Evolutionary conservation across 1,284 basidiomycete genomes (phyloP).

Genomic region (Tranzscheliella williamsii): DNA sequence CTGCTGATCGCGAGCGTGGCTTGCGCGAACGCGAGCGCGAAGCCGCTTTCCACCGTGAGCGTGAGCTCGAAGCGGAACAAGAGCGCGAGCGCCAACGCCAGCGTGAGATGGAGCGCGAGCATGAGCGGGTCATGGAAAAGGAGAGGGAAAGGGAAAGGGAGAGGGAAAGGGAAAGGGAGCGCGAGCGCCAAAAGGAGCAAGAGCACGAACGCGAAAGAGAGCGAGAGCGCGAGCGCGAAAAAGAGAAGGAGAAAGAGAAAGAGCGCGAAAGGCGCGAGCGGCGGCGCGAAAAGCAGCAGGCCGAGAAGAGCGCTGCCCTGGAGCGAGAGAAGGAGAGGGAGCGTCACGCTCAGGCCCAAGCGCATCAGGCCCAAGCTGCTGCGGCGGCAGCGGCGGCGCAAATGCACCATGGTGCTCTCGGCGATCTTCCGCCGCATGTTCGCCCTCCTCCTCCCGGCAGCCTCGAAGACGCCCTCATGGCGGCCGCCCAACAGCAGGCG

Average conservation of each 20-base stretch:
- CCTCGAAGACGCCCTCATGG: constrained; percentile 30
- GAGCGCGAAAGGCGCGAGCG: constrained; percentile 29
- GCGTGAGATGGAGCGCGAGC: constrained; percentile 12
- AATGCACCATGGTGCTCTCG: constrained; percentile 2
- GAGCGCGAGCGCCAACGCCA: constrained; percentile 14
- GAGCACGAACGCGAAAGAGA: constrained; percentile 29
- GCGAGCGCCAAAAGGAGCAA: constrained; percentile 17
- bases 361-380: constrained; percentile 25
- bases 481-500: constrained; percentile 28
- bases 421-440: constrained; percentile 19
- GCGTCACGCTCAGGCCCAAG: constrained; percentile 19
- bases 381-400: constrained; percentile 21
- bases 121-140: constrained; percentile 12
- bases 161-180: background rate
- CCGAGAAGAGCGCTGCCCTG: constrained; percentile 28
- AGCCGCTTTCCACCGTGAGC: constrained; percentile 13
- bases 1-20: constrained; percentile 14
- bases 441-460: constrained; percentile 25
- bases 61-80: constrained; percentile 17
- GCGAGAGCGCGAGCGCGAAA: constrained; percentile 24
- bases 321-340: constrained; percentile 32
- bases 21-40: constrained; percentile 23
- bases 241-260: constrained; percentile 26
- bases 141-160: constrained; percentile 6
- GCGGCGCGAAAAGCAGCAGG: constrained; percentile 34